Conservation (phyloP, 495 filamentous ascomycete species). For the Aspergillus kassunensis region DNA sequence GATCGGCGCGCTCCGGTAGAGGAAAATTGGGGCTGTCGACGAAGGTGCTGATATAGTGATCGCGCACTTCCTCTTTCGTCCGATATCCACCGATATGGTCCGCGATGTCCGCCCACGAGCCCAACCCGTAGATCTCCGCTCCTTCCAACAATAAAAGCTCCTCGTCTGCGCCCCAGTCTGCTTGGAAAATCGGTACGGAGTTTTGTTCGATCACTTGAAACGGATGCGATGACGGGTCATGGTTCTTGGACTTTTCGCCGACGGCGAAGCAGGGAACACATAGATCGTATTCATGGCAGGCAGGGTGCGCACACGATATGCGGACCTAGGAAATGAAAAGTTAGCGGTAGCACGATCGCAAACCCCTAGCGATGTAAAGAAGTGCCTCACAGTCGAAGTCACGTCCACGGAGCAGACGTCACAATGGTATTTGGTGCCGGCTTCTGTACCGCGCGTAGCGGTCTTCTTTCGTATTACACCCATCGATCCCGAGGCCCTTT, state of each 20-base stretch:
- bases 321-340: conserved; percentile 89
- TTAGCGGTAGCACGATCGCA: no score
- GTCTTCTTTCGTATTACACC: conserved; percentile 97
- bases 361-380: no score
- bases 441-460: conserved; percentile 80
- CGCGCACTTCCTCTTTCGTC: conserved; percentile 87
- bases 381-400: conserved; percentile 74
- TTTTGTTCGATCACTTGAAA: conserved; percentile 97
- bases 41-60: conserved; percentile 89
- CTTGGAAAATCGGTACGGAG: conserved; percentile 91
- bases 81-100: conserved; percentile 96
- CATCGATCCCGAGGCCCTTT: conserved; percentile 54
- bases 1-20: conserved; percentile 77
- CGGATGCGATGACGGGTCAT: conserved; percentile 78
- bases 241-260: conserved; percentile 69
- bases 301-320: conserved; percentile 79
- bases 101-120: conserved; percentile 96
- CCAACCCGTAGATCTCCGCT: conserved; percentile 94
- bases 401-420: conserved; percentile 95
- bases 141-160: conserved; percentile 90
- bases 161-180: conserved; percentile 96
- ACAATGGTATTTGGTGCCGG: conserved; percentile 91
- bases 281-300: conserved; percentile 91
- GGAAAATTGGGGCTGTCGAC: conserved; percentile 80
- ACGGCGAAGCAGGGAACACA: conserved; percentile 93